These are phyloP conservation scores for Ilyonectria sp. DNA, from an alignment of 2,329 filamentous ascomycete genomes.

Conservation along the genomic window DNA sequence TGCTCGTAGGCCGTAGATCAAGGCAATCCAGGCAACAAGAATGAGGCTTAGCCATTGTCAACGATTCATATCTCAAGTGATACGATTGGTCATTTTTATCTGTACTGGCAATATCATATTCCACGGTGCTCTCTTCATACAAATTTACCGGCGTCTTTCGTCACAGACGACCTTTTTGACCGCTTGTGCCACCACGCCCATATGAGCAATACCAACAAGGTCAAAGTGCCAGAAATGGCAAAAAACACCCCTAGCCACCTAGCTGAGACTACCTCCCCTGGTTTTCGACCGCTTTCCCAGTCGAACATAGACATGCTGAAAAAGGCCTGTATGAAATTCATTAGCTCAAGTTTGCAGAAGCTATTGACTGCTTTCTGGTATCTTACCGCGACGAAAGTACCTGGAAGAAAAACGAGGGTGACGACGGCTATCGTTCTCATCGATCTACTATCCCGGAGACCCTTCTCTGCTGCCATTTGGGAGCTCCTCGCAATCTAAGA, in stretches of 20 bases:
- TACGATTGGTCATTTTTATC: too few species aligned
- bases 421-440: constrained; percentile 10
- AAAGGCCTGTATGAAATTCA: background rate
- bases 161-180: background rate
- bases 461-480: constrained; percentile 1
- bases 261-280: background rate
- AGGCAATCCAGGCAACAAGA: background rate
- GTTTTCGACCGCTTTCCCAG: constrained; percentile 3
- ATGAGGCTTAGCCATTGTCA: background rate
- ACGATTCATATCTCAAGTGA: too few species aligned
- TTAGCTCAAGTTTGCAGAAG: background rate
- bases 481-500: constrained; percentile 2
- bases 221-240: background rate
- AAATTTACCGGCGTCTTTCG: background rate
- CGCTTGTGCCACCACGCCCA: constrained; percentile 6
- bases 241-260: constrained; percentile 8
- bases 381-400: constrained; percentile 9
- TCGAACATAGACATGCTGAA: constrained; percentile 10
- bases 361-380: background rate
- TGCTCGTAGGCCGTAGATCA: constrained; percentile 9
- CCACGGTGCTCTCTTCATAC: background rate
- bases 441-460: constrained; percentile 5
- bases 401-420: background rate
- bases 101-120: background rate
- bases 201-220: background rate